A percentile compares a stretch with the other conserved stretches of the same genome.
Conservation (phyloP, 192 early-diverging fungal species). For the Podila horticola region DNA sequence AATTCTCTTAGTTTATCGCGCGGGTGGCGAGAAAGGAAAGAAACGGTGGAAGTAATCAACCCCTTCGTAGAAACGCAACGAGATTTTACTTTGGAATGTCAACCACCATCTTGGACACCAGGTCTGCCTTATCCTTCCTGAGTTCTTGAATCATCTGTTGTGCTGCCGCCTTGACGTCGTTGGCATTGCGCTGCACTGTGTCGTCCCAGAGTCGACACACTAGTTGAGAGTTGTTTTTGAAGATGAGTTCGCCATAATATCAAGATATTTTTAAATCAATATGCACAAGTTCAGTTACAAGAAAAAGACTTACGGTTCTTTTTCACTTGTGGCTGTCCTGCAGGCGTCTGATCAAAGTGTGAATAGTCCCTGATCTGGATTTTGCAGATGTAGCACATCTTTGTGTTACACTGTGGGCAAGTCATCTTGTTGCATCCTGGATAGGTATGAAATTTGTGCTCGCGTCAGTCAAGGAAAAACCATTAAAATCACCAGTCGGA, state of each 20-base stretch:
- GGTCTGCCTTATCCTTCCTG: constrained; percentile 9
- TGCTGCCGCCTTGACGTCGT: constrained; percentile 58
- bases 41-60: background rate
- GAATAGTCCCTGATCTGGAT: constrained; percentile 60
- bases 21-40: background rate
- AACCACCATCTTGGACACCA: constrained; percentile 23
- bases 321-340: constrained; percentile 1
- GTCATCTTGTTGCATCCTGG: constrained; percentile 69
- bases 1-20: background rate
- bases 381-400: constrained; percentile 61
- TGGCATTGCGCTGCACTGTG: constrained; percentile 51
- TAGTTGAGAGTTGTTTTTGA: background rate
- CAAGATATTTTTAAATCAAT: background rate
- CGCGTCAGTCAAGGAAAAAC: background rate
- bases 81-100: constrained; percentile 16
- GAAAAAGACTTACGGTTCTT: constrained; percentile 12
- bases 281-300: background rate
- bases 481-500: too few relatives aligned
- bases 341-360: constrained; percentile 58
- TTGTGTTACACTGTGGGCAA: constrained; percentile 53
- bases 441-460: background rate
- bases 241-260: too few relatives aligned
- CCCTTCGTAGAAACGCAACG: too few relatives aligned
- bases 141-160: constrained; percentile 26
- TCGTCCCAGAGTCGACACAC: constrained; percentile 64